Evolutionary conservation across 306 rosid species (phyloP).

Genomic region (Rosa lucieae): DNA sequence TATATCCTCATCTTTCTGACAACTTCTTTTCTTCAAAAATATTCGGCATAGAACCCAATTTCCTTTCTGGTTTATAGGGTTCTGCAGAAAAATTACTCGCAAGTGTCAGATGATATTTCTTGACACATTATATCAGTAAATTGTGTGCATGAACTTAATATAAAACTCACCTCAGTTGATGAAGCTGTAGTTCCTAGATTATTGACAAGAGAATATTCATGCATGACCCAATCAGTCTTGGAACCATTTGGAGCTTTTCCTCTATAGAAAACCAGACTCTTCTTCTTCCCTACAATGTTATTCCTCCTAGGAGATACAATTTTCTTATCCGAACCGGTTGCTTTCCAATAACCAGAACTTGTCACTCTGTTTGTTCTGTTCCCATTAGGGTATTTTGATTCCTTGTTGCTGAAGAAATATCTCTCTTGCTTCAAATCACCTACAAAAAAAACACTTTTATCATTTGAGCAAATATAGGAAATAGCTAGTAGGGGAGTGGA

Average conservation of each 20-base stretch:
- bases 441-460: conserved; percentile 4
- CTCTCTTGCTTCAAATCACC: conserved; percentile 59
- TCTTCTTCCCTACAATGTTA: conserved; percentile 54
- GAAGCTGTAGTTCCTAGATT: conserved; percentile 17
- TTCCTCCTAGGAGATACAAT: conserved; percentile 42
- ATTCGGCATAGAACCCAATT: conserved; percentile 82
- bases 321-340: conserved; percentile 68
- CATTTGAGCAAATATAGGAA: neutral
- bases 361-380: conserved; percentile 62
- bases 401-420: conserved; percentile 69
- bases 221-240: conserved; percentile 76
- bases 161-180: conserved; percentile 34
- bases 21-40: conserved; percentile 49
- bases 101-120: conserved; percentile 1
- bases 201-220: conserved; percentile 67
- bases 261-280: conserved; percentile 59
- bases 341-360: conserved; percentile 86
- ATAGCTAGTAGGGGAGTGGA: neutral
- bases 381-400: conserved; percentile 55
- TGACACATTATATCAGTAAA: neutral
- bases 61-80: conserved; percentile 40
- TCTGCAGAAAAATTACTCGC: conserved; percentile 30
- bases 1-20: conserved; percentile 26
- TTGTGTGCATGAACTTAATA: neutral
- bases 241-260: conserved; percentile 56